Percentiles rank a stretch among this genome's conserved stretches.
Conservation (phyloP, 345 rosid species). For the Draba incana region DNA sequence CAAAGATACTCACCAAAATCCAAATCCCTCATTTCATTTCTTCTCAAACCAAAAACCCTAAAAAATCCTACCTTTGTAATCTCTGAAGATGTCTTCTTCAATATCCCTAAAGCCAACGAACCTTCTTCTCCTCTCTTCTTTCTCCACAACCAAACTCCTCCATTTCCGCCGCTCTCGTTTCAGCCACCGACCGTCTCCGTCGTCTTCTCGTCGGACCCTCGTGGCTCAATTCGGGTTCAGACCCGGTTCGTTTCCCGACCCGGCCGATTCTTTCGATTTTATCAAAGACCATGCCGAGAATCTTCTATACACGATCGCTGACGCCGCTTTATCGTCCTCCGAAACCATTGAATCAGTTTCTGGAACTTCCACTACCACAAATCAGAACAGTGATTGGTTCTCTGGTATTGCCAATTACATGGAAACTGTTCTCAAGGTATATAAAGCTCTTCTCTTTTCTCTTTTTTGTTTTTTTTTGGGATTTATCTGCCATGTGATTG, state of each 20-base stretch:
- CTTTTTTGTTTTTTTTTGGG: not conserved
- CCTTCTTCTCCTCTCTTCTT: constrained; percentile 46
- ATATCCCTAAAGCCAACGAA: constrained; percentile 44
- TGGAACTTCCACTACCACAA: constrained; percentile 41
- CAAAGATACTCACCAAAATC: not conserved
- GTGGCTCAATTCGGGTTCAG: constrained; percentile 67
- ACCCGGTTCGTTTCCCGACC: constrained; percentile 53
- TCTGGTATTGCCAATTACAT: constrained; percentile 79
- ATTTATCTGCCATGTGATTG: constrained; percentile 1
- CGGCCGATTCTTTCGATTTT: constrained; percentile 44
- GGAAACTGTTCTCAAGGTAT: constrained; percentile 87
- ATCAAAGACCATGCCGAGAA: constrained; percentile 57
- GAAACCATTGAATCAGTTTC: constrained; percentile 43
- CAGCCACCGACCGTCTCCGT: constrained; percentile 43
- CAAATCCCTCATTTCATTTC: constrained; percentile 6
- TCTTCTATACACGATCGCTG: constrained; percentile 72
- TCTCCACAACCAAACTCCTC: constrained; percentile 40
- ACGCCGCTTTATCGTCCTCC: constrained; percentile 79
- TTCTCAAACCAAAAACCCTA: constrained; percentile 32
- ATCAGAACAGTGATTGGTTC: constrained; percentile 81
- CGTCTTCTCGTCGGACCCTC: constrained; percentile 49
- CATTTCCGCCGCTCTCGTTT: constrained; percentile 45
- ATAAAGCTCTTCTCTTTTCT: not conserved
- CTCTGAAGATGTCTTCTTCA: constrained; percentile 40
- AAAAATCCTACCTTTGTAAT: constrained; percentile 14